Conservation (phyloP, 108 stramenopile species). For the Seminavis robusta region DNA sequence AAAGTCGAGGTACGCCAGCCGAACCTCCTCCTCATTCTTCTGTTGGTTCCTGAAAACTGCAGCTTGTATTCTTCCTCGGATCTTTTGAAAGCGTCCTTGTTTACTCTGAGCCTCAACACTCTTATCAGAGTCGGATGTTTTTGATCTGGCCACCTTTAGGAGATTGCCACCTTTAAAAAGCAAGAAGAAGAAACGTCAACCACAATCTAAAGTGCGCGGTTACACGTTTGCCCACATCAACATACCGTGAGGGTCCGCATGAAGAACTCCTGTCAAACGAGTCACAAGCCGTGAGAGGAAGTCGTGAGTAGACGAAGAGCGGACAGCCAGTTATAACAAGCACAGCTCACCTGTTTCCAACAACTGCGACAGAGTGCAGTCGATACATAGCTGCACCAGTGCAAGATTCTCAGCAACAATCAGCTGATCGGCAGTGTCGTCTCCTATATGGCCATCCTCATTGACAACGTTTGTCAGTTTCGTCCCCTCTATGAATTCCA, state of each 20-base stretch:
- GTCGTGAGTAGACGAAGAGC: no score
- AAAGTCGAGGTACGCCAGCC: slow-evolving; percentile 73
- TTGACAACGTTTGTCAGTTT: slow-evolving; percentile 48
- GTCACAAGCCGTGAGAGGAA: no score
- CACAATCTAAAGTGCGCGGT: no score
- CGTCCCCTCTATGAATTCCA: slow-evolving; percentile 90
- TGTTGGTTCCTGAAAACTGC: no score
- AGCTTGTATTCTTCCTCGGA: background rate
- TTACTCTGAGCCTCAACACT: no score
- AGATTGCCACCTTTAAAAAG: slow-evolving; percentile 75
- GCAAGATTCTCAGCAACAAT: slow-evolving; percentile 48
- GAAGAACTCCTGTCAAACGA: no score
- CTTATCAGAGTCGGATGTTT: no score
- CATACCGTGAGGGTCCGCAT: slow-evolving; percentile 82
- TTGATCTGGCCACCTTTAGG: slow-evolving; percentile 36
- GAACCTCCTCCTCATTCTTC: slow-evolving; percentile 1
- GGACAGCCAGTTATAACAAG: no score
- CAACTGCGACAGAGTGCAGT: slow-evolving; percentile 72
- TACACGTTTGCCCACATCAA: no score
- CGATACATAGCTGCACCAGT: slow-evolving; percentile 61
- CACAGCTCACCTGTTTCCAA: no score
- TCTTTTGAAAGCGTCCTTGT: background rate
- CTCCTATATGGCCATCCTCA: background rate
- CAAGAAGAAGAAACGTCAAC: no score
- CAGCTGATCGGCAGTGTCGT: slow-evolving; percentile 11